Conservation (phyloP, 2,329 filamentous ascomycete genomes). For the Curvularia sp. region DNA sequence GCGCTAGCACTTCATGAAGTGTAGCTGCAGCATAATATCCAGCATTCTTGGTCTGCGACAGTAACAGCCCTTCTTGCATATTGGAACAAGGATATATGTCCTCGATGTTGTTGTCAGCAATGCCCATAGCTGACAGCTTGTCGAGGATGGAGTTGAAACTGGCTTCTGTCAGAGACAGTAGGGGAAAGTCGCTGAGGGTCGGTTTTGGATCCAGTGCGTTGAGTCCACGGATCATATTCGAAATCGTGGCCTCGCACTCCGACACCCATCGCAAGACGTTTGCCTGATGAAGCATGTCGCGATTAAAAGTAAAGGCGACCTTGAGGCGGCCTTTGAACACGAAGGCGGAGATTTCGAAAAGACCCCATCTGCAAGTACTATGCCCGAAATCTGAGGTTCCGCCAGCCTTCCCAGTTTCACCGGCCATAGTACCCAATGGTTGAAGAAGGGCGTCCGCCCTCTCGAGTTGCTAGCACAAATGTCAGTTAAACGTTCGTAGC, state of each 20-base stretch:
- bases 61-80: slow-evolving; percentile 44
- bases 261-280: slow-evolving; percentile 55
- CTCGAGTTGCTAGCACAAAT: slow-evolving; percentile 53
- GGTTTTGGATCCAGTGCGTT: slow-evolving; percentile 37
- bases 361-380: slow-evolving; percentile 54
- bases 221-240: slow-evolving; percentile 37
- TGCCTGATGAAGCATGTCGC: slow-evolving; percentile 56
- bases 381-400: slow-evolving; percentile 56
- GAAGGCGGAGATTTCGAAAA: slow-evolving; percentile 62
- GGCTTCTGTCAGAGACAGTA: slow-evolving; percentile 55
- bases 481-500: slow-evolving; percentile 23
- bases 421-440: slow-evolving; percentile 54
- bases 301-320: slow-evolving; percentile 61
- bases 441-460: slow-evolving; percentile 54
- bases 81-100: slow-evolving; percentile 48
- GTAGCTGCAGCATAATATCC: slow-evolving; percentile 45
- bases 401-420: slow-evolving; percentile 55
- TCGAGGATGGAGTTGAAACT: slow-evolving; percentile 51
- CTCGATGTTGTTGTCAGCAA: slow-evolving; percentile 50
- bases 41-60: slow-evolving; percentile 42
- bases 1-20: slow-evolving; percentile 35
- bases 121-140: slow-evolving; percentile 49
- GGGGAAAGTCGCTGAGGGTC: slow-evolving; percentile 55
- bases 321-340: slow-evolving; percentile 56
- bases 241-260: slow-evolving; percentile 47